Evolutionary conservation across 2,329 filamentous ascomycete species (phyloP).

Genomic region (Neonectria punicea): DNA sequence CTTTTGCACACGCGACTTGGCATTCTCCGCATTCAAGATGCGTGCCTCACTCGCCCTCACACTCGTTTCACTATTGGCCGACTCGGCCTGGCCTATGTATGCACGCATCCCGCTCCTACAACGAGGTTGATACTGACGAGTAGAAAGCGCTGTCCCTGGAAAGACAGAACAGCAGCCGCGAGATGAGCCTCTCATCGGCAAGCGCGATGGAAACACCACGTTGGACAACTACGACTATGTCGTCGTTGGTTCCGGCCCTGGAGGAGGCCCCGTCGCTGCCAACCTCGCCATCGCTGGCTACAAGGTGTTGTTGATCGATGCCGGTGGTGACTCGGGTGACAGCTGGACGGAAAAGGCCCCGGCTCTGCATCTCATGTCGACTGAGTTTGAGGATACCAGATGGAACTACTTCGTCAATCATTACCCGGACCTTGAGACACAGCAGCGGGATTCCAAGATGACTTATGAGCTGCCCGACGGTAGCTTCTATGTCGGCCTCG

Average conservation of each 20-base stretch:
- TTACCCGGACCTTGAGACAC: slow-evolving; percentile 59
- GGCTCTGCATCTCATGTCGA: slow-evolving; percentile 40
- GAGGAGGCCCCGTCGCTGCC: slow-evolving; percentile 65
- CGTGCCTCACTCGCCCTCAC: slow-evolving; percentile 25
- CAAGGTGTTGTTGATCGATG: slow-evolving; percentile 68
- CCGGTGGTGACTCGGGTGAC: slow-evolving; percentile 64
- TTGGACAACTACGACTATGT: slow-evolving; percentile 63
- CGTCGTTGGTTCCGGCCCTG: slow-evolving; percentile 67
- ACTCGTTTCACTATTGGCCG: slow-evolving; percentile 25
- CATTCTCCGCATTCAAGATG: slow-evolving; percentile 23
- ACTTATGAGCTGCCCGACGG: slow-evolving; percentile 51
- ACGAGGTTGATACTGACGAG: neutral
- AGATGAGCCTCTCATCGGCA: slow-evolving; percentile 8
- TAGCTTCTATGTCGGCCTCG: slow-evolving; percentile 44
- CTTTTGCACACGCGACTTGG: neutral
- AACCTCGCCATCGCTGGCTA: slow-evolving; percentile 66
- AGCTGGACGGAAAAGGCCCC: slow-evolving; percentile 43
- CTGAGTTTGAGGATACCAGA: slow-evolving; percentile 41
- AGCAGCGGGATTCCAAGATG: slow-evolving; percentile 62
- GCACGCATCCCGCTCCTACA: neutral
- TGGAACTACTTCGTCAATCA: slow-evolving; percentile 74
- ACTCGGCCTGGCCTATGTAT: slow-evolving; percentile 22
- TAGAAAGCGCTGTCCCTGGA: slow-evolving; percentile 6
- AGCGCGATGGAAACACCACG: slow-evolving; percentile 4
- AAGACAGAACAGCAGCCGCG: neutral